Conservation (phyloP, 345 rosid genomes). For the Schrenkiella parvula region DNA sequence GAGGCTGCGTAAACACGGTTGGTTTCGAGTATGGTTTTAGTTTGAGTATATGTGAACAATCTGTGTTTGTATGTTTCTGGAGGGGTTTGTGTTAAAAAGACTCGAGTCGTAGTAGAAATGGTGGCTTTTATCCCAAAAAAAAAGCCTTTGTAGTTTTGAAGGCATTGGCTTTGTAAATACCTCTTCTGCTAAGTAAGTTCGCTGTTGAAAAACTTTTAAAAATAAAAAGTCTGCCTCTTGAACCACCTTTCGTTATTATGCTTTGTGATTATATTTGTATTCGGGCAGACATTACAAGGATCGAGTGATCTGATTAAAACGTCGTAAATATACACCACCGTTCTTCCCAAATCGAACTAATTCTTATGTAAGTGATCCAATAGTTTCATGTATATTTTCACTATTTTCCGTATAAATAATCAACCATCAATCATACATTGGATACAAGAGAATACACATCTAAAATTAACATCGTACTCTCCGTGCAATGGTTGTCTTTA, state of each 20-base stretch:
- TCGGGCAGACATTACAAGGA: not conserved
- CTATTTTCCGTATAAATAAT: not conserved
- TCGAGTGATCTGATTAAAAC: not conserved
- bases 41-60: constrained; percentile 16
- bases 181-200: constrained; percentile 15
- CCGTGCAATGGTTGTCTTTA: not conserved
- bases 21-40: constrained; percentile 2
- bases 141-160: constrained; percentile 35
- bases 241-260: not conserved
- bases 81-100: constrained; percentile 16
- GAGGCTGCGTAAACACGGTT: constrained; percentile 54
- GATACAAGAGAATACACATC: not conserved
- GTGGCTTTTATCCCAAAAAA: constrained; percentile 22
- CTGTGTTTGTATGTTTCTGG: constrained; percentile 15
- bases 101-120: constrained; percentile 23
- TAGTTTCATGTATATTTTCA: not conserved
- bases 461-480: constrained; percentile 1
- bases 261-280: not conserved
- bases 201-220: constrained; percentile 18
- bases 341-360: not conserved
- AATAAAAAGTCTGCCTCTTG: not conserved
- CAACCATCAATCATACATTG: not conserved
- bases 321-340: too few species aligned
- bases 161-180: constrained; percentile 39
- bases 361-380: not conserved